phyloP scores from a whole-genome alignment of 2,329 filamentous ascomycete species.

The Pyrenochaeta sp. region DNA sequence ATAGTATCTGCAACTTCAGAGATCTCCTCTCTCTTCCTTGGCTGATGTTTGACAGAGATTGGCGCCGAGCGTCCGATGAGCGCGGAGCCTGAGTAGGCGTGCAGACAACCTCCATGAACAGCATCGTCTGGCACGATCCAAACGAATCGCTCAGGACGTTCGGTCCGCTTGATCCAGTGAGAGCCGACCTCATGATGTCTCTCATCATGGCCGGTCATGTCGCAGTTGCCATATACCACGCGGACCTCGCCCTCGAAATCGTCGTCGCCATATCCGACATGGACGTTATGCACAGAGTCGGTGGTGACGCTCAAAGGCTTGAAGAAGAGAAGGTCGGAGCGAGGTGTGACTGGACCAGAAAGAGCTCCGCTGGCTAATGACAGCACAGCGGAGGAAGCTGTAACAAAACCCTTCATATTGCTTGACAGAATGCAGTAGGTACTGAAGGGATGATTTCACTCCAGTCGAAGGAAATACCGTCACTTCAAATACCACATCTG shows the following conservation, averaged over 20 bases:
- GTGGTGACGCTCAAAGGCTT: slow-evolving; percentile 46
- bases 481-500: slow-evolving; percentile 24
- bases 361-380: slow-evolving; percentile 33
- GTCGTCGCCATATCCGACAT: slow-evolving; percentile 54
- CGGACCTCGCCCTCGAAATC: slow-evolving; percentile 55
- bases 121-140: slow-evolving; percentile 57
- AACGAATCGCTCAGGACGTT: slow-evolving; percentile 56
- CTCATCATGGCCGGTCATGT: slow-evolving; percentile 44
- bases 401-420: slow-evolving; percentile 38
- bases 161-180: slow-evolving; percentile 43
- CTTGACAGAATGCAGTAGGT: slow-evolving; percentile 1
- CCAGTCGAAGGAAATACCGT: slow-evolving; percentile 1
- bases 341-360: slow-evolving; percentile 26
- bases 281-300: slow-evolving; percentile 60
- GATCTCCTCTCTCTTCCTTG: slow-evolving; percentile 49
- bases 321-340: slow-evolving; percentile 41
- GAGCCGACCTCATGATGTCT: slow-evolving; percentile 56
- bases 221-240: slow-evolving; percentile 57
- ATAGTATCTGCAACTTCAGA: slow-evolving; percentile 62
- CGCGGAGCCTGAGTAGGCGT: slow-evolving; percentile 53
- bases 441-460: slow-evolving; percentile 3
- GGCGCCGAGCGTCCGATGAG: slow-evolving; percentile 55
- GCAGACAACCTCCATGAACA: slow-evolving; percentile 52
- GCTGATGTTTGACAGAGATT: slow-evolving; percentile 48
- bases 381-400: slow-evolving; percentile 36